phyloP scores from a whole-genome alignment of 1,284 basidiomycete genomes.

The Cryptococcus jaspeensis region DNA sequence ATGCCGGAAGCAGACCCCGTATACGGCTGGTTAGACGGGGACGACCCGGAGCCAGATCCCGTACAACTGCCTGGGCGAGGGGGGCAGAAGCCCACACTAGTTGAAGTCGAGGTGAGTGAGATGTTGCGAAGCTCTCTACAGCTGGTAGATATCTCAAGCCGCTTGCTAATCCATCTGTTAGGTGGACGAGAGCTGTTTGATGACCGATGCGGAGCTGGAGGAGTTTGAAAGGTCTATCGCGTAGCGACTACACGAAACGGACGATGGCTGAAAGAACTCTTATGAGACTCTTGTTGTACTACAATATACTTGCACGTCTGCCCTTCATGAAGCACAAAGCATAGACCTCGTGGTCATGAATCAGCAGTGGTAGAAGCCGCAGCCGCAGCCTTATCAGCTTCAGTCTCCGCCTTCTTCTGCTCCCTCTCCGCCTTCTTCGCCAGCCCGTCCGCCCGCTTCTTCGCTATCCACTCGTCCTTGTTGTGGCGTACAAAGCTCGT shows the following conservation, averaged over 20 bases:
- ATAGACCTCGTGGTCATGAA: too few relatives aligned
- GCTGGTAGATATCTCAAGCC: too few relatives aligned
- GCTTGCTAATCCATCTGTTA: too few relatives aligned
- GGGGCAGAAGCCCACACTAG: conserved; percentile 47
- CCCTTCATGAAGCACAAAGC: too few relatives aligned
- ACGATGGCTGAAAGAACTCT: too few relatives aligned
- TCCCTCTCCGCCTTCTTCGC: conserved; percentile 23
- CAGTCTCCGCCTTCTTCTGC: conserved; percentile 6
- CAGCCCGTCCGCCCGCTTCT: conserved; percentile 17
- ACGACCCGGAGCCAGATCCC: conserved; percentile 23
- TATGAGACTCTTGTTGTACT: too few relatives aligned
- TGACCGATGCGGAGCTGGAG: too few relatives aligned
- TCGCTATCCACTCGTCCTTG: conserved; percentile 26
- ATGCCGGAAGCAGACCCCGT: conserved; percentile 27
- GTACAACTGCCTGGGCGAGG: background rate
- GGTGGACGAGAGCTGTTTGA: too few relatives aligned
- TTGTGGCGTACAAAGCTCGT: background rate
- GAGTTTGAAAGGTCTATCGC: too few relatives aligned
- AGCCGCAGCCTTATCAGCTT: background rate
- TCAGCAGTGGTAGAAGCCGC: background rate
- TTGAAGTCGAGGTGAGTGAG: conserved; percentile 46
- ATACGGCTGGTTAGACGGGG: conserved; percentile 36
- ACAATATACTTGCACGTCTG: too few relatives aligned
- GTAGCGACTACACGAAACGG: too few relatives aligned
- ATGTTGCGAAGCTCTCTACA: background rate